Percentiles rank a stretch among this genome's conserved stretches.
These are phyloP conservation scores for Stylonectria norvegica DNA, from an alignment of 2,329 filamentous ascomycete species.

Conservation along the genomic window DNA sequence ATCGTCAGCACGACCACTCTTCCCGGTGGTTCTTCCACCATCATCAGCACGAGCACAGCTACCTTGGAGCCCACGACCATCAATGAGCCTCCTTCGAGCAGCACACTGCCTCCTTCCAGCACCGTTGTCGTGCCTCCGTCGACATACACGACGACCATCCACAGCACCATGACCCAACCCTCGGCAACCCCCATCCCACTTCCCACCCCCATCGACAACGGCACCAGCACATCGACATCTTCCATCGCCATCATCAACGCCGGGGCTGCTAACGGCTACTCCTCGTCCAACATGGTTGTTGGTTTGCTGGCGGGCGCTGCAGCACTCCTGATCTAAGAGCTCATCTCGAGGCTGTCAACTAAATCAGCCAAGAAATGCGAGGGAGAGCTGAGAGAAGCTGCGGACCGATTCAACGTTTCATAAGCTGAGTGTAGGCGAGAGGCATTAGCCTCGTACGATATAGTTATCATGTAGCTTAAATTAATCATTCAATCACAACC, in stretches of 20 bases:
- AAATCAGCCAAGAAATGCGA: neutral
- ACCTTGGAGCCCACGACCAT: neutral
- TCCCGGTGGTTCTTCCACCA: constrained; percentile 1
- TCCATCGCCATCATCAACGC: constrained; percentile 9
- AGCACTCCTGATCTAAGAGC: constrained; percentile 19
- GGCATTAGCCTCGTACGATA: no score
- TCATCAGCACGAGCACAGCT: neutral
- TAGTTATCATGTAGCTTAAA: no score
- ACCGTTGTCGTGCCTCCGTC: neutral
- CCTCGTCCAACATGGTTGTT: constrained; percentile 12
- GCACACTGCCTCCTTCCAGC: neutral
- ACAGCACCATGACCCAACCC: neutral
- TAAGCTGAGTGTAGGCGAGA: no score
- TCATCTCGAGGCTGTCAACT: constrained; percentile 6
- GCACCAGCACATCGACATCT: constrained; percentile 5
- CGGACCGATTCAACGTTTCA: constrained; percentile 3
- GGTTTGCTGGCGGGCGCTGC: constrained; percentile 21
- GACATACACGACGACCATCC: neutral
- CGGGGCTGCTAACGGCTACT: constrained; percentile 13
- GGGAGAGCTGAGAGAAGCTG: neutral
- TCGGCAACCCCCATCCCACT: neutral
- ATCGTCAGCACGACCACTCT: constrained; percentile 4
- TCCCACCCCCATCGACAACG: neutral
- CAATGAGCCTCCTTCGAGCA: neutral
- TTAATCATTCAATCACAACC: neutral